Evolutionary conservation across 371 early-diverging fungal genomes (phyloP).

Genomic region (Mucor lusitanicus): DNA sequence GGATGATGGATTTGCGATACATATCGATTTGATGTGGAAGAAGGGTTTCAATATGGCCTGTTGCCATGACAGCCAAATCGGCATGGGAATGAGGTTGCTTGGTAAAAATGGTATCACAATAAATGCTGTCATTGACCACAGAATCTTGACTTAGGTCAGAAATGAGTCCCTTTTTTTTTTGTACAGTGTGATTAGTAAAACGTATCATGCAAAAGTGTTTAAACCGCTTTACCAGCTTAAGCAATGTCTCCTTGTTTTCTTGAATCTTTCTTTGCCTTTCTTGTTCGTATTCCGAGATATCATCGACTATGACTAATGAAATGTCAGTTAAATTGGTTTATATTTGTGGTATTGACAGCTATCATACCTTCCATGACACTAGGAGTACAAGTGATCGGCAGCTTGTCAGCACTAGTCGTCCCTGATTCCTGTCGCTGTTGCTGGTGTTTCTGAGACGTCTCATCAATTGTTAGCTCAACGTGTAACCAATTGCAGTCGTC

Average conservation of each 20-base stretch:
- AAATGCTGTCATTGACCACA: constrained; percentile 20
- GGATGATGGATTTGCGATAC: constrained; percentile 65
- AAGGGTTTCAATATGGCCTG: constrained; percentile 57
- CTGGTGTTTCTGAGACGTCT: background rate
- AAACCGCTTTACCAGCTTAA: constrained; percentile 61
- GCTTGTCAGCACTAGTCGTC: constrained; percentile 2
- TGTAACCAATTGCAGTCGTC: constrained; percentile 80
- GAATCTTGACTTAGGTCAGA: constrained; percentile 81
- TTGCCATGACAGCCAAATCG: constrained; percentile 58
- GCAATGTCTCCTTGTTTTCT: constrained; percentile 66
- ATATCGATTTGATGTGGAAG: constrained; percentile 44
- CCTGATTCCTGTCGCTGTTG: background rate
- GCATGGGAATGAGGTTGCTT: constrained; percentile 33
- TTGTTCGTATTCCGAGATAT: constrained; percentile 62
- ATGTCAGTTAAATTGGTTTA: background rate
- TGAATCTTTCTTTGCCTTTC: constrained; percentile 61
- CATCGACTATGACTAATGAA: constrained; percentile 65
- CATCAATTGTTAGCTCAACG: constrained; percentile 43
- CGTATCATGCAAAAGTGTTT: constrained; percentile 3
- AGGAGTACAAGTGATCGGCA: background rate
- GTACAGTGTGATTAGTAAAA: constrained; percentile 25
- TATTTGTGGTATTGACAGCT: constrained; percentile 2
- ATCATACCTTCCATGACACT: background rate
- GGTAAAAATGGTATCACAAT: constrained; percentile 66
- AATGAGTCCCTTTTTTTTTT: constrained; percentile 62